A percentile compares a stretch with the other conserved stretches of the same genome.
Conservation (phyloP, 2,329 filamentous ascomycete genomes). For the Onygenales sp. region DNA sequence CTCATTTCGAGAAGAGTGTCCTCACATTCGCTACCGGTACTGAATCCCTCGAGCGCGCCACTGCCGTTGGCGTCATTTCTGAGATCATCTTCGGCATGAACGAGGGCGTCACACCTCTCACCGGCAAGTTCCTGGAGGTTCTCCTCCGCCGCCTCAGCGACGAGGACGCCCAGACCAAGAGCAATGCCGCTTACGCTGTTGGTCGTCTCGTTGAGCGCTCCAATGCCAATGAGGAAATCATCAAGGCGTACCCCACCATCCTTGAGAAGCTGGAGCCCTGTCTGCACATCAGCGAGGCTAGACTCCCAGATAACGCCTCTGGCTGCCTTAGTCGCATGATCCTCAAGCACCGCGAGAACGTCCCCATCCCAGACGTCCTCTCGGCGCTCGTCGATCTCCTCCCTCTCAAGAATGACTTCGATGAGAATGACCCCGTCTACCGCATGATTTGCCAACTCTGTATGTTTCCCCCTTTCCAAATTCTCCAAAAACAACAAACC, state of each 20-base stretch:
- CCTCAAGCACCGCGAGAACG: conserved; percentile 70
- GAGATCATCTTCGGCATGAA: conserved; percentile 85
- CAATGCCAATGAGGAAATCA: conserved; percentile 60
- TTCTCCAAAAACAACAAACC: neutral
- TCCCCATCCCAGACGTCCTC: conserved; percentile 72
- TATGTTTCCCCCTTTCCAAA: conserved; percentile 37
- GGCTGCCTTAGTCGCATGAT: conserved; percentile 92
- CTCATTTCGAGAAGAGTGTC: conserved; percentile 88
- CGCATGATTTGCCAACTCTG: conserved; percentile 81
- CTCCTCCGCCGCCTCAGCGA: conserved; percentile 80
- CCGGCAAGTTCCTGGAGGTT: conserved; percentile 63
- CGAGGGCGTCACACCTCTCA: conserved; percentile 70
- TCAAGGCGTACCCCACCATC: conserved; percentile 66
- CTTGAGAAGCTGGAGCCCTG: conserved; percentile 79
- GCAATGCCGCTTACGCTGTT: conserved; percentile 86
- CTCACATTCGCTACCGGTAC: conserved; percentile 79
- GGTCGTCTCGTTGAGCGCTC: conserved; percentile 80
- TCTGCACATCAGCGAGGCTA: conserved; percentile 64
- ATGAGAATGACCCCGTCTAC: conserved; percentile 93
- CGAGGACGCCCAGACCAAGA: conserved; percentile 84
- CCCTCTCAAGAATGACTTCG: conserved; percentile 84
- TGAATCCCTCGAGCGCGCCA: conserved; percentile 78
- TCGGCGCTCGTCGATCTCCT: conserved; percentile 69
- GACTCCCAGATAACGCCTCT: conserved; percentile 84
- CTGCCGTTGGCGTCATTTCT: conserved; percentile 82